These are phyloP conservation scores for Gaeumannomyces sp. DNA, from an alignment of 2,329 filamentous ascomycete genomes.

Conservation along the genomic window DNA sequence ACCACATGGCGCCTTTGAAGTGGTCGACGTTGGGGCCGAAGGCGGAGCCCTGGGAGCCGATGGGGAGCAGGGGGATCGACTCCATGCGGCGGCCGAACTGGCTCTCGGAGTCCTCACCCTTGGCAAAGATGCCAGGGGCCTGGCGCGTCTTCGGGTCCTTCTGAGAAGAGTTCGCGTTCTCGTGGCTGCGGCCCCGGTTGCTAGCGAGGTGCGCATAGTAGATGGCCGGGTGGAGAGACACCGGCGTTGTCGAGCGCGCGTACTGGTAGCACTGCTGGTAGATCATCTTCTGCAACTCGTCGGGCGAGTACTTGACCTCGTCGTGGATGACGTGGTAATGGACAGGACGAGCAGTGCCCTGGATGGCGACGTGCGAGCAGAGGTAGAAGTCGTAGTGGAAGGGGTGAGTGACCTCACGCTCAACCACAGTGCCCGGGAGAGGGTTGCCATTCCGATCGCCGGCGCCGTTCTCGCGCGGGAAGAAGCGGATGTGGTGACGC, in stretches of 20 bases:
- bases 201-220: slow-evolving; percentile 95
- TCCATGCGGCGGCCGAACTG: slow-evolving; percentile 15
- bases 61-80: slow-evolving; percentile 23
- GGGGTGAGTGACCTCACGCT: slow-evolving; percentile 83
- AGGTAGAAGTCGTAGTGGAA: slow-evolving; percentile 84
- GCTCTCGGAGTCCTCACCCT: slow-evolving; percentile 27
- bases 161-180: slow-evolving; percentile 42
- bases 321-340: slow-evolving; percentile 89
- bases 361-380: slow-evolving; percentile 65
- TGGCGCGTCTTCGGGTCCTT: slow-evolving; percentile 38
- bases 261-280: slow-evolving; percentile 97
- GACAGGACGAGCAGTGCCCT: slow-evolving; percentile 87
- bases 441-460: slow-evolving; percentile 75
- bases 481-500: slow-evolving; percentile 90
- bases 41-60: slow-evolving; percentile 17
- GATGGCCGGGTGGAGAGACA: slow-evolving; percentile 81
- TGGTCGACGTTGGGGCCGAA: slow-evolving; percentile 16
- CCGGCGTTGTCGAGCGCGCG: slow-evolving; percentile 82
- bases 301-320: slow-evolving; percentile 61
- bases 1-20: slow-evolving; percentile 38
- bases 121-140: slow-evolving; percentile 25
- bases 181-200: slow-evolving; percentile 71
- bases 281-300: slow-evolving; percentile 77
- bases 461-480: slow-evolving; percentile 52
- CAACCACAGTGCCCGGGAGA: slow-evolving; percentile 79